Conservation (phyloP, 371 early-diverging fungal species). For the Saksenaea vasiformis region DNA sequence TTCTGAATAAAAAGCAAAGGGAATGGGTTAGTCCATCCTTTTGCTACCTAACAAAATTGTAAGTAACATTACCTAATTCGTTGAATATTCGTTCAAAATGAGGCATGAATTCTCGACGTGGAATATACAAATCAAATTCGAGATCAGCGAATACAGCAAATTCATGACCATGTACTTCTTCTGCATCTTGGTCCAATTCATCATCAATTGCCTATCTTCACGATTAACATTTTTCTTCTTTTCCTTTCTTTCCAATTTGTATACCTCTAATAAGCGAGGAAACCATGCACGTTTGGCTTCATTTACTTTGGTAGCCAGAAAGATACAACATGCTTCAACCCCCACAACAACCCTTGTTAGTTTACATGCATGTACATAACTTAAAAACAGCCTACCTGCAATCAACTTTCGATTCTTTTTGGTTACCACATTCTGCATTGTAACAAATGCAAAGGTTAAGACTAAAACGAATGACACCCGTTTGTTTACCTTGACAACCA, state of each 20-base stretch:
- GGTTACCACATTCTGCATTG: slow-evolving; percentile 62
- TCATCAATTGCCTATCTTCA: slow-evolving; percentile 36
- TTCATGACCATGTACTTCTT: slow-evolving; percentile 84
- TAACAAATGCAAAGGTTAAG: neutral
- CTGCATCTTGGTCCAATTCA: slow-evolving; percentile 71
- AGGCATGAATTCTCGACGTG: slow-evolving; percentile 80
- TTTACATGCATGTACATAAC: neutral
- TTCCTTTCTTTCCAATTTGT: neutral
- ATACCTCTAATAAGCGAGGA: slow-evolving; percentile 35
- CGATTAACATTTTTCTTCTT: neutral
- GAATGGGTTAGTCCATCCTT: neutral
- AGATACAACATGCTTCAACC: slow-evolving; percentile 67
- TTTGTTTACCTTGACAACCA: slow-evolving; percentile 65
- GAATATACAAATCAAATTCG: slow-evolving; percentile 84
- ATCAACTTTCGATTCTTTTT: slow-evolving; percentile 81
- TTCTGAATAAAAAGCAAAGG: slow-evolving; percentile 23
- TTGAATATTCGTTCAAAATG: slow-evolving; percentile 82
- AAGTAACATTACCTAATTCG: slow-evolving; percentile 19
- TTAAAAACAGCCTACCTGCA: slow-evolving; percentile 58
- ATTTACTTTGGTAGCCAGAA: slow-evolving; percentile 83
- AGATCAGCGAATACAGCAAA: slow-evolving; percentile 85
- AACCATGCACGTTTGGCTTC: slow-evolving; percentile 75
- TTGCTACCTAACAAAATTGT: neutral
- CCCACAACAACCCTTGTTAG: neutral
- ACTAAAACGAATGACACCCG: neutral